phyloP scores from a whole-genome alignment of 805 yeast species.

The Saccharomycopsis oosterbeekiorum region DNA sequence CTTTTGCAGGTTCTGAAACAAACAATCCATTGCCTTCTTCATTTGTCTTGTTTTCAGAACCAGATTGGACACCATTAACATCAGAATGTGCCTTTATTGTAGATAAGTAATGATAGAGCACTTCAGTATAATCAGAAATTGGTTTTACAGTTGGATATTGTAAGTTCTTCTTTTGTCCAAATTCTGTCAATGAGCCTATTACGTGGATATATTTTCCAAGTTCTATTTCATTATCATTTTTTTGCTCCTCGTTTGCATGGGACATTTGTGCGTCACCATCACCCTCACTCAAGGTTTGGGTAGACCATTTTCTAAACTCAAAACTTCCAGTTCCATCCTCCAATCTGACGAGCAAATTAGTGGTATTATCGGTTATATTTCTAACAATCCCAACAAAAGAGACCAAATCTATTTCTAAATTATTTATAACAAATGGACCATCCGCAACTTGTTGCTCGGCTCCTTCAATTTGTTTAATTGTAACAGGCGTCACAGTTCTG shows the following conservation, averaged over 20 bases:
- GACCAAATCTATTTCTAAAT: conserved; percentile 52
- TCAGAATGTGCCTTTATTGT: conserved; percentile 49
- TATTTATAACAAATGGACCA: conserved; percentile 51
- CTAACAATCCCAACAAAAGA: conserved; percentile 65
- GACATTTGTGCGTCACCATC: conserved; percentile 20
- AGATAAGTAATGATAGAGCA: conserved; percentile 55
- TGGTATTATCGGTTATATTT: conserved; percentile 47
- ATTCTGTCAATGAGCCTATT: conserved; percentile 46
- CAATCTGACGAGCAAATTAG: conserved; percentile 46
- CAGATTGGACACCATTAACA: conserved; percentile 37
- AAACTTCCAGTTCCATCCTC: conserved; percentile 73
- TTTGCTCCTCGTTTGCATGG: conserved; percentile 16
- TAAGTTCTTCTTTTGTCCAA: conserved; percentile 52
- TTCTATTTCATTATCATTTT: conserved; percentile 26
- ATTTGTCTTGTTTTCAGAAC: conserved; percentile 22
- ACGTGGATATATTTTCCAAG: conserved; percentile 54
- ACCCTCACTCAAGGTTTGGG: conserved; percentile 29
- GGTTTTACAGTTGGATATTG: conserved; percentile 53
- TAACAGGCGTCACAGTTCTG: conserved; percentile 51
- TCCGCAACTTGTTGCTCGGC: conserved; percentile 51
- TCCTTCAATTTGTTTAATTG: conserved; percentile 62
- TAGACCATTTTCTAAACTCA: conserved; percentile 57
- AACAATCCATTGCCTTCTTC: conserved; percentile 29
- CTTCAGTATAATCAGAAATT: conserved; percentile 55
- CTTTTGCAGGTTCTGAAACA: conserved; percentile 32